Percentiles rank a stretch among this genome's conserved stretches.
Conservation (phyloP, 31 red algal genomes). For the Porphyra umbilicalis region DNA sequence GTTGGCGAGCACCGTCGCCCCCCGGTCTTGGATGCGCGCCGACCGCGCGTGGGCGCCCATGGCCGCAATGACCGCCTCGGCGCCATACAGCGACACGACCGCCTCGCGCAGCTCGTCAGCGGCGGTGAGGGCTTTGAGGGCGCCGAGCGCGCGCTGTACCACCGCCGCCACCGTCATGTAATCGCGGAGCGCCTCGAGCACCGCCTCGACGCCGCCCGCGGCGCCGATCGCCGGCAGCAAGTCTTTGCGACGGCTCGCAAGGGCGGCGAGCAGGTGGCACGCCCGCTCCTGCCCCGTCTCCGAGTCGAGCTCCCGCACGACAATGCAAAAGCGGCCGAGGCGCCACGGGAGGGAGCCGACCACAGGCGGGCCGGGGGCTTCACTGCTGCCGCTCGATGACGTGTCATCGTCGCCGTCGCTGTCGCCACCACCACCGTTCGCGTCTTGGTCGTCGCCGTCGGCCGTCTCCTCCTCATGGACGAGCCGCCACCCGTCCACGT, state of each 20-base stretch:
- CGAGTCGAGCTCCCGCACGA: not conserved
- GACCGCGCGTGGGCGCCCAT: conserved; percentile 6
- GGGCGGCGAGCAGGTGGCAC: not conserved
- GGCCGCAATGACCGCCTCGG: conserved; percentile 7
- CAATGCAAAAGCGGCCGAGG: not conserved
- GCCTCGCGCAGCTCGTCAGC: conserved; percentile 17
- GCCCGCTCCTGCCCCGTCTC: not conserved
- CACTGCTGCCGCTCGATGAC: not conserved
- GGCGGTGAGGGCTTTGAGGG: conserved; percentile 20
- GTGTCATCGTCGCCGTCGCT: not conserved
- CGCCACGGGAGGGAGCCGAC: not conserved
- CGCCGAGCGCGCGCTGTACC: conserved; percentile 7
- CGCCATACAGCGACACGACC: conserved; percentile 20
- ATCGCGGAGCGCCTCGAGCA: not conserved
- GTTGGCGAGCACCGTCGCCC: conserved; percentile 20
- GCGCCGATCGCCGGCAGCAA: not conserved
- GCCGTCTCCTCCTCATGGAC: not conserved
- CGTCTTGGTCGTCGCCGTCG: not conserved
- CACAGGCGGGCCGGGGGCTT: not conserved
- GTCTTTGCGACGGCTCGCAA: not conserved
- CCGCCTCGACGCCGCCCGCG: not conserved
- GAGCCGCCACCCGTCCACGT: not conserved
- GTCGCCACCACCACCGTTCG: not conserved
- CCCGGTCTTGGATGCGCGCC: conserved; percentile 19
- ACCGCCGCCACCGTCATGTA: not conserved